phyloP scores from a whole-genome alignment of 2,329 filamentous ascomycete genomes.

The Trichoderma sp. region DNA sequence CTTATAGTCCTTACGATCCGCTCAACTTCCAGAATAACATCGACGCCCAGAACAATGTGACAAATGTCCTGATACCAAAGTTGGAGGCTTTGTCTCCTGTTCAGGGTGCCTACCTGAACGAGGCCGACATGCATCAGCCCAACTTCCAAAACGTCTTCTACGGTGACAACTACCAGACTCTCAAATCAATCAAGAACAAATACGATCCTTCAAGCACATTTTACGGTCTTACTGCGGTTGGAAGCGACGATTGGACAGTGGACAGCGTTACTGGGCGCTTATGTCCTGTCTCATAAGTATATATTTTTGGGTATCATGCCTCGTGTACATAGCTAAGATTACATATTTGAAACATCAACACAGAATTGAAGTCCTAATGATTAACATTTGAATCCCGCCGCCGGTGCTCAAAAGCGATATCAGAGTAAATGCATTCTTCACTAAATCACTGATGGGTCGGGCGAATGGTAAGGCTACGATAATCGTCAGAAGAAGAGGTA shows the following conservation, averaged over 20 bases:
- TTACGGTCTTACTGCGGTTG: constrained; percentile 51
- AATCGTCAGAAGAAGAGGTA: neutral
- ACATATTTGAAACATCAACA: neutral
- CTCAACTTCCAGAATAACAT: constrained; percentile 3
- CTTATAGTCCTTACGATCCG: neutral
- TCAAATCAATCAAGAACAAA: constrained; percentile 50
- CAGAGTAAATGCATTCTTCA: too few species aligned
- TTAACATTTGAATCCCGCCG: neutral
- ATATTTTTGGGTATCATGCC: neutral
- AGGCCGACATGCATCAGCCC: constrained; percentile 49
- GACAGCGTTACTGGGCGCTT: neutral
- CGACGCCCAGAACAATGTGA: neutral
- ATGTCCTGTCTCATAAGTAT: neutral
- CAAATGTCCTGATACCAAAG: neutral
- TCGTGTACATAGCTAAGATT: neutral
- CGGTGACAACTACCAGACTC: constrained; percentile 46
- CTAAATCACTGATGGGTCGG: too few species aligned
- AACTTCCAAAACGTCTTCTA: constrained; percentile 49
- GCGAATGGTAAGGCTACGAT: too few species aligned
- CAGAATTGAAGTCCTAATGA: neutral
- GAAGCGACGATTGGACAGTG: constrained; percentile 43
- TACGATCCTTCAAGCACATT: constrained; percentile 52
- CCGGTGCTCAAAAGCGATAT: neutral
- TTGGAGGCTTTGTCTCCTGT: constrained; percentile 2
- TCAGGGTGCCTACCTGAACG: constrained; percentile 46